phyloP scores from a whole-genome alignment of 495 filamentous ascomycete species.

The Aspergillus bridgeri region DNA sequence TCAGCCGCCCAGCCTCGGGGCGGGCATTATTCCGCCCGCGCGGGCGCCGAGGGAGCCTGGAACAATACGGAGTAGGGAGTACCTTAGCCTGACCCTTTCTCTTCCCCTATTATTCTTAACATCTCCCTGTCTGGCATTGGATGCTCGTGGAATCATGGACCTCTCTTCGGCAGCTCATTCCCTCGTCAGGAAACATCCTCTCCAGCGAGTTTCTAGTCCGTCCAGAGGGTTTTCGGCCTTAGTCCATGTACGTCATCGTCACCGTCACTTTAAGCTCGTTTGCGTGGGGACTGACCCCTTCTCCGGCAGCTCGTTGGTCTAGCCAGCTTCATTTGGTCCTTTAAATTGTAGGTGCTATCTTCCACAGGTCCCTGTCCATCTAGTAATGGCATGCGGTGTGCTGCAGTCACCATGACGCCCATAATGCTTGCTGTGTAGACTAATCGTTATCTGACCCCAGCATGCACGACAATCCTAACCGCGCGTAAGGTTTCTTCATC shows the following conservation, averaged over 20 bases:
- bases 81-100: no score
- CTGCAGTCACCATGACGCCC: no score
- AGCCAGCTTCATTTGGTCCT: constrained; percentile 63
- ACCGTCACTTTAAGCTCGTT: background rate
- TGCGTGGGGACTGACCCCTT: constrained; percentile 20
- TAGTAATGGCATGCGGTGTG: background rate
- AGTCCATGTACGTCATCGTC: constrained; percentile 55
- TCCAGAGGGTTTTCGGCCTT: constrained; percentile 64
- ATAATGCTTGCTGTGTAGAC: no score
- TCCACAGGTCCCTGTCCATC: background rate
- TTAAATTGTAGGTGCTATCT: constrained; percentile 51
- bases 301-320: constrained; percentile 53
- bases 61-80: no score
- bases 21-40: background rate
- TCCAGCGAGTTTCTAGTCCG: constrained; percentile 70
- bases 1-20: background rate
- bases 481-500: constrained; percentile 38
- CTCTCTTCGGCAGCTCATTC: constrained; percentile 9
- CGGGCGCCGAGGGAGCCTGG: no score
- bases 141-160: constrained; percentile 5
- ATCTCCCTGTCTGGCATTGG: background rate
- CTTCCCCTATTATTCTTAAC: no score
- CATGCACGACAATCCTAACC: constrained; percentile 45
- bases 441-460: constrained; percentile 17
- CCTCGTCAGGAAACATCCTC: constrained; percentile 54